Conservation (phyloP, 2,329 filamentous ascomycete genomes). For the Neofusicoccum laricinum region DNA sequence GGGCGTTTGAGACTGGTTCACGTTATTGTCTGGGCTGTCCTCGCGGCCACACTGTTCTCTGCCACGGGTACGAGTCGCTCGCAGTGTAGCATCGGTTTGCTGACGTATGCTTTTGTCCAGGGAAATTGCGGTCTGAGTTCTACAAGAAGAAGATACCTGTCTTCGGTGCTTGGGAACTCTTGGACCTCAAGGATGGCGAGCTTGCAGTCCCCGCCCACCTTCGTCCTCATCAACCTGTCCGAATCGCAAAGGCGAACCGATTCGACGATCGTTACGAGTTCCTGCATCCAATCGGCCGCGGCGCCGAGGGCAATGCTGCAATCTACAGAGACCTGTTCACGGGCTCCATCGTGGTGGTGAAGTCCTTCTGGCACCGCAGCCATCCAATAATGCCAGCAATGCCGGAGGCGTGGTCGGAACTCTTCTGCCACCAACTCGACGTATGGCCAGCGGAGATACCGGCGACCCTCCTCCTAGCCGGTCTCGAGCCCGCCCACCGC, state of each 20-base stretch:
- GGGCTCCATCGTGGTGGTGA: neutral
- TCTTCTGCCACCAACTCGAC: neutral
- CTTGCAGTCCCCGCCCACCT: neutral
- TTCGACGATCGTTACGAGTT: conserved; percentile 3
- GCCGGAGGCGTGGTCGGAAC: neutral
- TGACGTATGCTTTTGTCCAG: neutral
- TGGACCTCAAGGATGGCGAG: neutral
- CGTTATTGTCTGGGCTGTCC: neutral
- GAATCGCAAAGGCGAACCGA: neutral
- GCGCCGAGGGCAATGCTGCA: neutral
- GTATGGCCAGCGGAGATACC: conserved; percentile 30
- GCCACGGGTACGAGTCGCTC: neutral
- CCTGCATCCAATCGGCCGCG: neutral
- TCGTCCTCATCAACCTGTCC: neutral
- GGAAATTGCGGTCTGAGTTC: neutral
- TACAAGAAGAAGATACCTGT: neutral
- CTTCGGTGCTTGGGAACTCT: neutral
- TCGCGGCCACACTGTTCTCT: neutral
- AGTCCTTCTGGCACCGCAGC: neutral
- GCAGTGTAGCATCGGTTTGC: neutral
- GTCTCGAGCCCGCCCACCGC: neutral
- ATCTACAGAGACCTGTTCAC: conserved; percentile 1
- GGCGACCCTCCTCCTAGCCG: conserved; percentile 24
- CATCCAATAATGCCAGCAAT: neutral
- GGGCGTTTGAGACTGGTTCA: neutral